Conservation (phyloP, 2,329 filamentous ascomycete genomes). For the Ilyonectria destructans region DNA sequence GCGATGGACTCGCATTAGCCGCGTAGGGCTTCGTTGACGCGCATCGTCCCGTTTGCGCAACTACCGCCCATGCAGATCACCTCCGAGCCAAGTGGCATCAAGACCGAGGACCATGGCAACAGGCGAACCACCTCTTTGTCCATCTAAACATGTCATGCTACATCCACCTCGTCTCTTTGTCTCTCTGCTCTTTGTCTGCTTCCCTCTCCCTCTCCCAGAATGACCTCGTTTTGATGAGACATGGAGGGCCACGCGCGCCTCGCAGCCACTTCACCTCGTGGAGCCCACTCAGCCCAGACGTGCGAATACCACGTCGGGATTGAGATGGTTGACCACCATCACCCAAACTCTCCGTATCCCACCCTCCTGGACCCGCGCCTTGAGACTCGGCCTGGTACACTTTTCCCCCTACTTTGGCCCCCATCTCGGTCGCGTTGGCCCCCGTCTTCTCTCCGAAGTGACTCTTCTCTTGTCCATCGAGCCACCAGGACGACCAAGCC, state of each 20-base stretch:
- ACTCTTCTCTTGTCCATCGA: slow-evolving; percentile 12
- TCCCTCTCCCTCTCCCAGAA: slow-evolving; percentile 10
- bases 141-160: not conserved
- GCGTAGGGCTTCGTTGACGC: slow-evolving; percentile 10
- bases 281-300: slow-evolving; percentile 20
- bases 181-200: slow-evolving; percentile 3
- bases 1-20: not conserved
- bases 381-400: slow-evolving; percentile 16
- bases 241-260: slow-evolving; percentile 38
- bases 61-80: not conserved
- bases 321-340: slow-evolving; percentile 12
- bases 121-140: slow-evolving; percentile 1
- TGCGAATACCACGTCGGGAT: slow-evolving; percentile 15
- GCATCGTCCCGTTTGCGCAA: not conserved
- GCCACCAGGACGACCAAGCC: slow-evolving; percentile 19
- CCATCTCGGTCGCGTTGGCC: slow-evolving; percentile 11
- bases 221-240: slow-evolving; percentile 37
- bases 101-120: not conserved
- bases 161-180: slow-evolving; percentile 9
- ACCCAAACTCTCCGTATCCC: slow-evolving; percentile 6
- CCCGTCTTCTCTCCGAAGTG: slow-evolving; percentile 5
- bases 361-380: slow-evolving; percentile 23
- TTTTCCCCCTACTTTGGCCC: slow-evolving; percentile 11
- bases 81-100: not conserved
- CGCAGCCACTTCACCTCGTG: slow-evolving; percentile 16